Evolutionary conservation across 352 stramenopile species (phyloP).

Genomic region (Poterioochromonas sp.): DNA sequence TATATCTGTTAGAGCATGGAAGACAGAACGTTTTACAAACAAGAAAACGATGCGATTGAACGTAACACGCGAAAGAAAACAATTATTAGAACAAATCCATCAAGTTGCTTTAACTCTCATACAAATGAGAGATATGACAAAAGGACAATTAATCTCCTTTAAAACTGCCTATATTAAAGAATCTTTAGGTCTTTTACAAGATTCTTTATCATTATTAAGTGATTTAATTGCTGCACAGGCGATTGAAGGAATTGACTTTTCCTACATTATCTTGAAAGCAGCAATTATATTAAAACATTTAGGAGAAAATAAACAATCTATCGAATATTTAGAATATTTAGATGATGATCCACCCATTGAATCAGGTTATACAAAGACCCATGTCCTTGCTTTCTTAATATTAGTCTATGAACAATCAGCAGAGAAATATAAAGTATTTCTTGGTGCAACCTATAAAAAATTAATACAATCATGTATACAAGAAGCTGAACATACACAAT

Average conservation of each 20-base stretch:
- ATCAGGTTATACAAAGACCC: neutral
- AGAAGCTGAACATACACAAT: neutral
- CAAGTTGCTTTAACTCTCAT: neutral
- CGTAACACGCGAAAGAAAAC: neutral
- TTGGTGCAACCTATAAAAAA: neutral
- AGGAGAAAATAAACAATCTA: neutral
- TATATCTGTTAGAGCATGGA: neutral
- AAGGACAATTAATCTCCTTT: neutral
- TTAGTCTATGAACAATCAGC: neutral
- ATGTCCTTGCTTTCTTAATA: neutral
- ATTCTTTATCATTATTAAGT: neutral
- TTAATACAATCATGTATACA: neutral
- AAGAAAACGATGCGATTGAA: neutral
- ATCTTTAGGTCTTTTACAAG: neutral
- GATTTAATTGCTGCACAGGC: neutral
- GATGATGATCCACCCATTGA: neutral
- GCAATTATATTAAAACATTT: neutral
- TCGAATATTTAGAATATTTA: conserved; percentile 11
- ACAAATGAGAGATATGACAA: neutral
- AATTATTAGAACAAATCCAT: neutral
- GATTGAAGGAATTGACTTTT: neutral
- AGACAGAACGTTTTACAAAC: neutral
- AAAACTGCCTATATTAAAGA: neutral
- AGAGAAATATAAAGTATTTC: neutral
- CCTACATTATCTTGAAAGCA: conserved; percentile 22